Evolutionary conservation across 1,284 basidiomycete genomes (phyloP).

Genomic region (Cronartium quercuum): DNA sequence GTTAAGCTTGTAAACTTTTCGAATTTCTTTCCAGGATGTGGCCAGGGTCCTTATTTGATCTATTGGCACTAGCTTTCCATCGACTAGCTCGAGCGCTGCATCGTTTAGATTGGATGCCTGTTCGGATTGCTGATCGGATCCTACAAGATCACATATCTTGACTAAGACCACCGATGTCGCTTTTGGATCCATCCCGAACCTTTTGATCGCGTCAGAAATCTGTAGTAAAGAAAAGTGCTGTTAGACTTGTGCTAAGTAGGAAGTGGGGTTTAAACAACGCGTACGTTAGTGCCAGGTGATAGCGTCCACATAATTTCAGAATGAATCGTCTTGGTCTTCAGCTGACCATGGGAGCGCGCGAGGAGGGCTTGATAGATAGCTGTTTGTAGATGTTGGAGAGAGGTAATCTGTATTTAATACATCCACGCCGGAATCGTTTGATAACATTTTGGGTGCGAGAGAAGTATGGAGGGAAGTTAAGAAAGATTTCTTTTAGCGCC

Average conservation of each 20-base stretch:
- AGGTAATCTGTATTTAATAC: slow-evolving; percentile 59
- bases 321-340: slow-evolving; percentile 72
- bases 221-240: too few species aligned
- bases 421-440: slow-evolving; percentile 47
- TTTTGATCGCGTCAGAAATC: slow-evolving; percentile 77
- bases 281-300: slow-evolving; percentile 74
- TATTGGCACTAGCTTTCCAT: slow-evolving; percentile 57
- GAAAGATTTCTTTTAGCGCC: neutral
- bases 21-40: slow-evolving; percentile 51
- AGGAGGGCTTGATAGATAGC: slow-evolving; percentile 73
- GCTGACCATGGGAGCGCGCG: slow-evolving; percentile 56
- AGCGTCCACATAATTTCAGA: slow-evolving; percentile 77
- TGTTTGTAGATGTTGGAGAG: slow-evolving; percentile 66
- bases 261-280: too few species aligned
- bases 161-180: slow-evolving; percentile 68
- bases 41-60: slow-evolving; percentile 42
- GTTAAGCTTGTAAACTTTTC: slow-evolving; percentile 62
- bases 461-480: neutral
- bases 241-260: too few species aligned
- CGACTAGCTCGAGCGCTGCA: slow-evolving; percentile 52
- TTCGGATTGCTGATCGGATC: slow-evolving; percentile 41
- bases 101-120: slow-evolving; percentile 50
- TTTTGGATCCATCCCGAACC: slow-evolving; percentile 69
- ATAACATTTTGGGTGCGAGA: neutral
- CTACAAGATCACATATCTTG: slow-evolving; percentile 53